Conservation (phyloP, 805 yeast species). For the Teunomyces barrocoloradensis region DNA sequence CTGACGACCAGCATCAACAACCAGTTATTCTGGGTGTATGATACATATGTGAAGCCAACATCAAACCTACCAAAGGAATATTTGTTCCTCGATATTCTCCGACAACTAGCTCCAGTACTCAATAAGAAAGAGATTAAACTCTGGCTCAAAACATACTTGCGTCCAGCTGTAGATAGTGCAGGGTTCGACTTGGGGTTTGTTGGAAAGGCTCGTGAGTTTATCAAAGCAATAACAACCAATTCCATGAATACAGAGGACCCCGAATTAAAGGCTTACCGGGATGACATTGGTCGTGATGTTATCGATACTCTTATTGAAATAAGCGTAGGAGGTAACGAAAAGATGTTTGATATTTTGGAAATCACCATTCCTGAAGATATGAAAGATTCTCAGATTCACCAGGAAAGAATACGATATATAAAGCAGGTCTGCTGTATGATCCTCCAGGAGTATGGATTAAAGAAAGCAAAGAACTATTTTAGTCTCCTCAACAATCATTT, state of each 20-base stretch:
- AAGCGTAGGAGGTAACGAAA: constrained; percentile 19
- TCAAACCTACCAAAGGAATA: constrained; percentile 31
- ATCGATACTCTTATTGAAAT: constrained; percentile 24
- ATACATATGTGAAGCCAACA: constrained; percentile 24
- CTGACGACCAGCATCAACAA: constrained; percentile 31
- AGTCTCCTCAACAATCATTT: constrained; percentile 35
- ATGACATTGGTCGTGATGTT: constrained; percentile 18
- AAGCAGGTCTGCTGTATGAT: constrained; percentile 41
- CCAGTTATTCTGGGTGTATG: constrained; percentile 35
- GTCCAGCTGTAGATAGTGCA: constrained; percentile 58
- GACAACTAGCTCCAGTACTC: constrained; percentile 30
- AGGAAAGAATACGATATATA: constrained; percentile 51
- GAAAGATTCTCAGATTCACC: constrained; percentile 30
- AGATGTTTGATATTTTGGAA: constrained; percentile 16
- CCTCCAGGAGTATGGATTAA: constrained; percentile 42
- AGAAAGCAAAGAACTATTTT: constrained; percentile 36
- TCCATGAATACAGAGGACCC: constrained; percentile 19
- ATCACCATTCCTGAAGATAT: constrained; percentile 15
- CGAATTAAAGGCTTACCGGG: constrained; percentile 16
- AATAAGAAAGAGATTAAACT: constrained; percentile 28
- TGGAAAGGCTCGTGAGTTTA: constrained; percentile 25
- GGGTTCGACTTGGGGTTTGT: constrained; percentile 46
- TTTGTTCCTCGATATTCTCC: constrained; percentile 39
- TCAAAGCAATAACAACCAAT: constrained; percentile 18
- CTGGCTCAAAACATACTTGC: constrained; percentile 51